A percentile compares a stretch with the other conserved stretches of the same genome.
These are phyloP conservation scores for Candida endomychidarum DNA, from an alignment of 805 yeast species.

Conservation along the genomic window DNA sequence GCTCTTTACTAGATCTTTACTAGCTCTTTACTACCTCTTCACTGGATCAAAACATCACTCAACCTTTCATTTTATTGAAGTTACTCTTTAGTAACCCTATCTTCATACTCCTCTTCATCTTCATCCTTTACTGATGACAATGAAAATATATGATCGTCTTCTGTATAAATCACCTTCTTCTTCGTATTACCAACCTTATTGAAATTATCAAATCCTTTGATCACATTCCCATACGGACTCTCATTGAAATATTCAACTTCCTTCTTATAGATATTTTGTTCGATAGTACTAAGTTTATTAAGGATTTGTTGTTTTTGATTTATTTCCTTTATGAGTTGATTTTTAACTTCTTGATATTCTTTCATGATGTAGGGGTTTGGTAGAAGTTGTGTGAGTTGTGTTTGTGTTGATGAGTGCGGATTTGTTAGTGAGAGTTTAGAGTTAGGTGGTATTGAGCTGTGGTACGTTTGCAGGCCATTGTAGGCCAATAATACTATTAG, in stretches of 20 bases:
- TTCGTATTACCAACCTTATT: constrained; percentile 47
- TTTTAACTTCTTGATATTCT: constrained; percentile 67
- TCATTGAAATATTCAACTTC: constrained; percentile 79
- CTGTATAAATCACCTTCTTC: constrained; percentile 55
- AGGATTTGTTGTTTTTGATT: constrained; percentile 64
- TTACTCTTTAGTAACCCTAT: constrained; percentile 25
- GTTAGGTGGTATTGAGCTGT: too few relatives aligned
- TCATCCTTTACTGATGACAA: constrained; percentile 66
- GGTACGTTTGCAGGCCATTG: too few relatives aligned
- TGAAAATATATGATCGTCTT: constrained; percentile 80
- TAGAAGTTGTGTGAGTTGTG: too few relatives aligned
- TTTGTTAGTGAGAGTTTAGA: neutral
- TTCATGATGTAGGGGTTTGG: too few relatives aligned
- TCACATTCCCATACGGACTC: constrained; percentile 73
- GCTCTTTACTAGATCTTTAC: too few relatives aligned
- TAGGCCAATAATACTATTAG: too few relatives aligned
- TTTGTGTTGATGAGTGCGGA: neutral
- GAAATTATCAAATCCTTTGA: constrained; percentile 88
- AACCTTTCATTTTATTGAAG: too few relatives aligned
- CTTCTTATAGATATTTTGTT: constrained; percentile 74
- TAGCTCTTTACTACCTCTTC: too few relatives aligned
- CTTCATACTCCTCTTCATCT: constrained; percentile 40
- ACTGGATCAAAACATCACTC: too few relatives aligned
- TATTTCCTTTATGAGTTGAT: constrained; percentile 64
- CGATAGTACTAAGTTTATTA: constrained; percentile 57